Evolutionary conservation across 768 basidiomycete genomes (phyloP).

Genomic region (Lentinula sp.): DNA sequence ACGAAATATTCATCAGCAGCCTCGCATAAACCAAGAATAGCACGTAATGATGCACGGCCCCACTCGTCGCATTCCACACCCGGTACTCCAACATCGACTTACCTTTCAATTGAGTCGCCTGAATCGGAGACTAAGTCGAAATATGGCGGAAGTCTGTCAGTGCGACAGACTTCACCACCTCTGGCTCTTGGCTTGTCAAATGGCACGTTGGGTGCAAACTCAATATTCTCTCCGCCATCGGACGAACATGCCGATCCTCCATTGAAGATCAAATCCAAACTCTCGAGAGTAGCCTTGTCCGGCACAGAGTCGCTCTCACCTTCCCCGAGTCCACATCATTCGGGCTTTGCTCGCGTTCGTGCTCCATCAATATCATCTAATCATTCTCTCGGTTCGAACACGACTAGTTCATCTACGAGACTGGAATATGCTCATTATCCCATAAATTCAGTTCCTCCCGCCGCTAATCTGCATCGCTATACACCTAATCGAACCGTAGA

Average conservation of each 20-base stretch:
- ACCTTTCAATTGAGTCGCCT: not conserved
- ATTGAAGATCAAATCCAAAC: constrained; percentile 56
- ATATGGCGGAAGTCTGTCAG: not conserved
- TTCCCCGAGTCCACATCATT: constrained; percentile 11
- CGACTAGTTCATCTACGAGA: constrained; percentile 19
- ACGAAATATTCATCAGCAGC: constrained; percentile 27
- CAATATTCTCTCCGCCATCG: constrained; percentile 1
- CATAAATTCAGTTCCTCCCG: constrained; percentile 47
- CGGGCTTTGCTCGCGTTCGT: constrained; percentile 21
- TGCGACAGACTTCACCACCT: constrained; percentile 2
- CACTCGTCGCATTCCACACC: constrained; percentile 25
- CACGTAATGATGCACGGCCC: constrained; percentile 22
- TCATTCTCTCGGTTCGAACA: constrained; percentile 15
- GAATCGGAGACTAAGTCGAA: not conserved
- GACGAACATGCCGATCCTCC: constrained; percentile 8
- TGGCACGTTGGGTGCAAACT: not conserved
- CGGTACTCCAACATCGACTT: constrained; percentile 23
- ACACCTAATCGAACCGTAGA: constrained; percentile 24
- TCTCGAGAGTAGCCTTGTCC: constrained; percentile 43
- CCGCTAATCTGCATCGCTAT: constrained; percentile 57
- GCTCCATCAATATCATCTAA: constrained; percentile 36
- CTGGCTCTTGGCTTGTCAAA: constrained; percentile 1
- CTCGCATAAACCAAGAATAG: constrained; percentile 24
- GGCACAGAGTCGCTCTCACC: constrained; percentile 16
- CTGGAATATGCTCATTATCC: constrained; percentile 15